Evolutionary conservation across 306 rosid genomes (phyloP), one percentile per base, ranked within the genome.

Genomic region (Vigna angularis): DNA sequence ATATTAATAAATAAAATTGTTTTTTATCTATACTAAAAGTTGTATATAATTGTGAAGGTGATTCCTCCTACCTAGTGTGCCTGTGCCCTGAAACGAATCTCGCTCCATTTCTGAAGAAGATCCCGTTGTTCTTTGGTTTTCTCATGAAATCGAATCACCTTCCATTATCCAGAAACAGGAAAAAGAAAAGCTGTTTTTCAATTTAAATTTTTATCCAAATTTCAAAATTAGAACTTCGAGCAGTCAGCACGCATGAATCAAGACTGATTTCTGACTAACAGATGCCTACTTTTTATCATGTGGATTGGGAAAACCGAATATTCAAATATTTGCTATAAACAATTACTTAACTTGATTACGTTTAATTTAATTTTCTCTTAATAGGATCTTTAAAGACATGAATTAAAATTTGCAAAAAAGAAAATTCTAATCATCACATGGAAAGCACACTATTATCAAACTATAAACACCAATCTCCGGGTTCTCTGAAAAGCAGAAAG

Each of bases 81-180:
- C 49, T 20, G 34, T 81, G 64, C 7, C 68, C 91, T 38, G 81
- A 45, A 78, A 80, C 88, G 92, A 94, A 86, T 89, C 93, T 88
- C 85, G 38, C 73, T 67, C 87, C 56, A 67, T 72, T 79, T 68
- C 85, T 65, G 73, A 16, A 26, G 88, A 81, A 83, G 57, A 83
- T 73, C 79, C 53, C n/a, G 57, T 28, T 59, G 45, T 11, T 66
- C 77, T 73, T 55, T 78, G 45, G 14, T 73, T 77, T 72, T 58
- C 70, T 24, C 4, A 12, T 36, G 47, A 78, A 32, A 75, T 77
- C 86, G 90, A 90, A 85, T 87, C 93, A 85, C 24, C 65, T 47
- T 18, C 70, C 15, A 62, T 30, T 30, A 30, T 18, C 74, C 15
- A 57, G 44, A 66, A 51, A 81, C 50, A 49, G 48, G 9, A 17